Base-by-base conservation (phyloP, 164 flowering plant genomes). In the Echeveria elegans region DNA sequence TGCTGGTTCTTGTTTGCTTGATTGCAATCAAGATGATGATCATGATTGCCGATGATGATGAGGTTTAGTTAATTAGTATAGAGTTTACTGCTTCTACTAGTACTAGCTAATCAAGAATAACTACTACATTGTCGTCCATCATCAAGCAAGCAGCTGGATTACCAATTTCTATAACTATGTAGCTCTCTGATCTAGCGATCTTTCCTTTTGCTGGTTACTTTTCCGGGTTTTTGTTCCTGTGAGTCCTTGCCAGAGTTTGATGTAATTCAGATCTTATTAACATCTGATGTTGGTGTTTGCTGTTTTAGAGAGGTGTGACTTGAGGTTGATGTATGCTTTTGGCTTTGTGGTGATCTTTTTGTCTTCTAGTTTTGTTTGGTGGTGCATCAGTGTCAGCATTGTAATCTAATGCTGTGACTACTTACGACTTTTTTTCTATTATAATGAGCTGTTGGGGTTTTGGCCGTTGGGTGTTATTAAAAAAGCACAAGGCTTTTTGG, bases 311-410 rank as follows among this genome's bases (percentile, higher is more conserved):
- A 48, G 30, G 10, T 53, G 29, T 16, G 8, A 24, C 16, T 43
- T 12, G 15, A 8, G 59, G 19, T 18, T 47, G 21, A 18, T 47
- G 45, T 48, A 19, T 1, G n/a, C 29, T 53, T 53, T 53, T 53
- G 30, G 11, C 10, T 53, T 53, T 53, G 32, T 9, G 61, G 32
- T 56, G 61, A 56, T 19, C 32, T 56, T 56, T 56, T 56, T 21
- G 58, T 52, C 19, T 23, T 52, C 28, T 52, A 52, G 29, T 52
- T 52, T 52, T 28, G 58, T 52, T 52, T 52, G 58, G 58, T 52
- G 58, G 58, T 52, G 28, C 23, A 23, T 52, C 58, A 10, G 28
- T 53, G 11, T 24, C 47, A 15, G 47, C 5, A 12, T 43, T 24
- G 11, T 11, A 53, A 53, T 24, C 29, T 53, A 26, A 56, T 56